Base-by-base conservation (phyloP, 257 asterid species). In the Paraleonurus japonicus region DNA sequence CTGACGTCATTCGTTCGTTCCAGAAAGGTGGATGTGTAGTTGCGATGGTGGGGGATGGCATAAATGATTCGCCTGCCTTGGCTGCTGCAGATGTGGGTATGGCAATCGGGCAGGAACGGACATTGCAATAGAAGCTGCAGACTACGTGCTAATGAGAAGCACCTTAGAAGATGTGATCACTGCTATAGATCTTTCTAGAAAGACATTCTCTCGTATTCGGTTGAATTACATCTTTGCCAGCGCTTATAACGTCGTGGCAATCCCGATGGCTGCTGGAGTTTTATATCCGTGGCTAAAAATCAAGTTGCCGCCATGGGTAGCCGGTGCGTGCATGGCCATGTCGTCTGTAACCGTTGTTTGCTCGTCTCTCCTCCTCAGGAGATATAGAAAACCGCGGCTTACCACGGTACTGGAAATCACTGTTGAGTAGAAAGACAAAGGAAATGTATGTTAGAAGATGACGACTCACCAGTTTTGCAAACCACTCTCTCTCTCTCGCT, bases 1-100 rank as follows among this genome's bases (percentile, higher is more conserved):
- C 98, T 5, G 99, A 92, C 20, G 97, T 92, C 0, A 57, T 95
- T 23, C 88, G 74, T 5, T 92, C 96, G 35, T 83, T 95, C 79
- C 99, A 95, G 78, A 90, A 87, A 57, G 81, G 77, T 59, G 99
- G 98, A 69, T 74, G 69, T 51, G 82, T 92, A 61, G 99, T 95
- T 11, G 99, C 99, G 43, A 92, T 95, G 99, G 96, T 95, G 73
- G 99, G 99, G 47, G 99, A 95, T 51, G 99, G 99, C 13, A 95
- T 95, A 57, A 95, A 95, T 28, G 99, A 95, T 74, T 95, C 99
- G 2, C 99, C 99, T 10, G 99, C 97, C 43, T 74, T 95, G 73
- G 99, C 98, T 54, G 99, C 98, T 22, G 98, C 99, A 0, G 99
- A 92, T 68, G 97, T 95, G 10, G 99, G 99, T 24, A 95, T 95